Evolutionary conservation across 176 grass and related monocot species (phyloP).

Genomic region (Chloris gayana): DNA sequence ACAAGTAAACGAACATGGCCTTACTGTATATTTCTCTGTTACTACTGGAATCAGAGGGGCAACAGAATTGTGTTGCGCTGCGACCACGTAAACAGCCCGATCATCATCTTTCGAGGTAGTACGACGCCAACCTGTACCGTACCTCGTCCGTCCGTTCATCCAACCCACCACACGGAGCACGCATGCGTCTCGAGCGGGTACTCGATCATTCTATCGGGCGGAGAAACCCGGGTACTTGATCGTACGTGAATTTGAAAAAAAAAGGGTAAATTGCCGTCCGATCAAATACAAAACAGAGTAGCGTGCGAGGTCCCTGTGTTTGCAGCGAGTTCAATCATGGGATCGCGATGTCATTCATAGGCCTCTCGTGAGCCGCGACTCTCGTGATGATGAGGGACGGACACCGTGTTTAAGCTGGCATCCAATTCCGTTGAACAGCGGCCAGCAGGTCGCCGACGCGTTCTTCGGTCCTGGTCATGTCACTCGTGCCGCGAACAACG

Average conservation of each 20-base stretch:
- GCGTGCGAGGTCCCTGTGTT: background rate
- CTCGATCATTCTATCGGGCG: too few species aligned
- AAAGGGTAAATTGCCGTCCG: background rate
- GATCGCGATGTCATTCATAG: background rate
- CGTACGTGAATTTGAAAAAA: background rate
- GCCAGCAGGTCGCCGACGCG: background rate
- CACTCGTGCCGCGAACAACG: background rate
- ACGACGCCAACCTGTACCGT: background rate
- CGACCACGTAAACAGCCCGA: background rate
- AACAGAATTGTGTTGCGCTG: background rate
- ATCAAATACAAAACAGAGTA: background rate
- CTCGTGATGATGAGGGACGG: background rate
- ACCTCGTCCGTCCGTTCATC: background rate
- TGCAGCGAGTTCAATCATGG: conserved; percentile 5
- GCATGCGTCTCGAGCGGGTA: background rate
- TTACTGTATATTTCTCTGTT: too few species aligned
- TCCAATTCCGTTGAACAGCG: background rate
- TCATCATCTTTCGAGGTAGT: background rate
- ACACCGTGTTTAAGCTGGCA: conserved; percentile 26
- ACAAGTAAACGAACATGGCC: too few species aligned
- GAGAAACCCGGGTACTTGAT: background rate
- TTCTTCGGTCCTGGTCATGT: background rate
- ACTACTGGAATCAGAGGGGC: background rate
- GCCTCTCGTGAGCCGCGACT: background rate
- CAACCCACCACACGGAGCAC: background rate